Evolutionary conservation across 768 basidiomycete species (phyloP).

Genomic region (Mycena capillaripes): DNA sequence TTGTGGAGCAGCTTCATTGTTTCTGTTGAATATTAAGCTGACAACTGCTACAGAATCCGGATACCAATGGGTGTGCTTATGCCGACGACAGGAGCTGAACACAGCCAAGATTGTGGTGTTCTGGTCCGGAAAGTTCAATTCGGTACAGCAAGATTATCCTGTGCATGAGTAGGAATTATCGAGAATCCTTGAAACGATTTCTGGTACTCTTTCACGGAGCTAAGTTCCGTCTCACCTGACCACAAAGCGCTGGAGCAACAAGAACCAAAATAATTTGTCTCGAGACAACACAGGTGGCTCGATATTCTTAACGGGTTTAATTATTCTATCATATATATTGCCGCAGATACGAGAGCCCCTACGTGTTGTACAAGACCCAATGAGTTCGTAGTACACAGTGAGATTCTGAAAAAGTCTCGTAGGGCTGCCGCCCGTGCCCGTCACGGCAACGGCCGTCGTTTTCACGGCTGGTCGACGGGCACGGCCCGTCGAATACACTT

Average conservation of each 20-base stretch:
- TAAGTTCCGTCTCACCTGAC: conserved; percentile 47
- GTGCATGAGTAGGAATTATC: conserved; percentile 56
- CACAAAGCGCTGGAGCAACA: conserved; percentile 44
- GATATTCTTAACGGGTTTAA: conserved; percentile 43
- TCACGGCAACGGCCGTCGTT: no score
- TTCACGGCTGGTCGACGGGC: no score
- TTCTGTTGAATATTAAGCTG: neutral
- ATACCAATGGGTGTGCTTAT: neutral
- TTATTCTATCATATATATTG: conserved; percentile 43
- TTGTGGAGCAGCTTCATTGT: neutral
- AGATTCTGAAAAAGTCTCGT: no score
- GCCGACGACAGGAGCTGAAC: neutral
- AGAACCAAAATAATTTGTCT: conserved; percentile 50
- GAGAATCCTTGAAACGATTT: conserved; percentile 49
- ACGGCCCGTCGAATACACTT: no score
- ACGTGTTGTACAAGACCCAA: no score
- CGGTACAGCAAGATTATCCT: neutral
- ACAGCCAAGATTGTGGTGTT: neutral
- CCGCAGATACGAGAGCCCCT: no score
- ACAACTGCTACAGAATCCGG: neutral
- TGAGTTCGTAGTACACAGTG: no score
- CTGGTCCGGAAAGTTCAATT: neutral
- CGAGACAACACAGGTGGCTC: conserved; percentile 51
- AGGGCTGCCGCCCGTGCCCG: no score
- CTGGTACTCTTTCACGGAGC: conserved; percentile 48